Base-by-base conservation (phyloP, 2,329 filamentous ascomycete genomes). In the Ascochyta koolunga region DNA sequence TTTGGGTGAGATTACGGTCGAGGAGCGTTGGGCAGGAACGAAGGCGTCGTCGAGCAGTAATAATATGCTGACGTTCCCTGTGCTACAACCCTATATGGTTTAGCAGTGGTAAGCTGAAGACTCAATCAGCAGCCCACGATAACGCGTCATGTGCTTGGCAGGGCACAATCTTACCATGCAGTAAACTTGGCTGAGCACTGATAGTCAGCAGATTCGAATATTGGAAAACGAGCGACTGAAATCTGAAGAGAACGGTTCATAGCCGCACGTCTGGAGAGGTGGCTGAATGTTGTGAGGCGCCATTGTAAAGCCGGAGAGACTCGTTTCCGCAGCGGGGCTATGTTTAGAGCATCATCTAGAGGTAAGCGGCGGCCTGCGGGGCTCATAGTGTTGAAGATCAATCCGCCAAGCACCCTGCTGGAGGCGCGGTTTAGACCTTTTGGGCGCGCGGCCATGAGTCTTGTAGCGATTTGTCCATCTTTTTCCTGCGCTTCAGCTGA, bases 21-120 rank as follows among this genome's bases (percentile, higher is more conserved):
- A 27, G 2, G 41, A 31, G 13, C n/a, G 29, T 27, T 21, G 48
- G 35, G 35, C 33, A 19, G 41, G 35, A 45, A 45, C 40, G 22
- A 41, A 16, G 51, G 51, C 51, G 45, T 32, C 31, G 41, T 25
- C 18, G 11, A 36, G 40, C 5, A 42, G 33, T 54, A 44, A 40
- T 54, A 45, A 31, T 50, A 45, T 50, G 45, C 41, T 50, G 45
- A 54, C 51, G 37, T 31, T 54, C 31, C 51, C 29, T 54, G 51
- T 36, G 37, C 45, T 45, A 50, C 45, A 22, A 19, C 41, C 51
- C 40, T 54, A 33, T 25, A 49, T 22, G 40, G 13, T 16, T 39
- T 27, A 49, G 51, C 35, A 42, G 27, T 40, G 25, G 51, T 50
- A 50, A 54, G 51, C 51, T 35, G 44, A 48, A 19, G 29, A 27